Evolutionary conservation across 495 filamentous ascomycete genomes (phyloP).

Genomic region (Penicillium herquei): DNA sequence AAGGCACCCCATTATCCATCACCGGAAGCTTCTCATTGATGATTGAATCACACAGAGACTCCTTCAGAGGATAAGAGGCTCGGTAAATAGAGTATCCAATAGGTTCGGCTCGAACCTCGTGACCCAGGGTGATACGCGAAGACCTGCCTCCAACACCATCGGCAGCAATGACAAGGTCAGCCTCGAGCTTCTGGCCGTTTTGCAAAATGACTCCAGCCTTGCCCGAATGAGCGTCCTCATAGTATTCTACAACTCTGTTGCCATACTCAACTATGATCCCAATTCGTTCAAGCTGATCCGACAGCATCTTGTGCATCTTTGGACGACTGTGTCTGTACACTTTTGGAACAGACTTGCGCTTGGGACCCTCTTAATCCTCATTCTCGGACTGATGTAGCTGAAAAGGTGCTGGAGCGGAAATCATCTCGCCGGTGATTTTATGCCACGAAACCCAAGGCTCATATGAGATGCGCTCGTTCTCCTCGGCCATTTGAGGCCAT

Average conservation of each 20-base stretch:
- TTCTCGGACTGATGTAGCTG: background rate
- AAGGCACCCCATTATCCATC: background rate
- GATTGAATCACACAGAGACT: background rate
- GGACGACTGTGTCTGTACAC: conserved; percentile 46
- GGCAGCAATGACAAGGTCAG: conserved; percentile 56
- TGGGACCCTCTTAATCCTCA: conserved; percentile 7
- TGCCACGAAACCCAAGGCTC: conserved; percentile 51
- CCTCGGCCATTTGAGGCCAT: conserved; percentile 53
- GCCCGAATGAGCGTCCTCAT: conserved; percentile 36
- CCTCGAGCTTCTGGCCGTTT: conserved; percentile 43
- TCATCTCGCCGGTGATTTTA: conserved; percentile 51
- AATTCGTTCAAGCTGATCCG: conserved; percentile 46
- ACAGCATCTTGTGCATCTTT: conserved; percentile 56
- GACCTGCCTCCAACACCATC: conserved; percentile 56
- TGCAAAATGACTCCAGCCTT: conserved; percentile 46
- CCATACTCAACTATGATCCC: conserved; percentile 52
- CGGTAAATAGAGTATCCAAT: conserved; percentile 16
- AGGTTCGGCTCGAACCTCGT: conserved; percentile 11
- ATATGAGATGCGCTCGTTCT: conserved; percentile 46
- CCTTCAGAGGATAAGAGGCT: background rate
- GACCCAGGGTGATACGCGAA: conserved; percentile 36
- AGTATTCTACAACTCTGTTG: conserved; percentile 47
- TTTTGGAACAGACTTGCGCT: conserved; percentile 33
- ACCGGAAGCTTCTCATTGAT: background rate
- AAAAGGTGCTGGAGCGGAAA: conserved; percentile 44